Conservation (phyloP, 495 filamentous ascomycete species). For the Tirmania nivea region DNA sequence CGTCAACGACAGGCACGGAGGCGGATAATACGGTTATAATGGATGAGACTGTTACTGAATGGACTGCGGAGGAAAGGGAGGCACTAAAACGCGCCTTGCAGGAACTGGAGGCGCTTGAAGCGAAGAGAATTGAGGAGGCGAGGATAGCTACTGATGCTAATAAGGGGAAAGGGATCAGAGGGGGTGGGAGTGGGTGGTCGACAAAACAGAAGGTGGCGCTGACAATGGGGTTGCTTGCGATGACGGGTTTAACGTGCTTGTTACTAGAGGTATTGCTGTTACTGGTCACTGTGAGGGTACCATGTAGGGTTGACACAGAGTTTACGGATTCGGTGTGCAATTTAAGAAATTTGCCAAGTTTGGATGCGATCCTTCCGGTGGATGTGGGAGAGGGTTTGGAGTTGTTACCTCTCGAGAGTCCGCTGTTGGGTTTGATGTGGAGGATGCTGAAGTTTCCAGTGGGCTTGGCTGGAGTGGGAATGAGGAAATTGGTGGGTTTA, state of each 20-base stretch:
- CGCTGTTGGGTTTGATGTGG: not conserved
- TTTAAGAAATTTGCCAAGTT: not conserved
- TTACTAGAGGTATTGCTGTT: constrained; percentile 14
- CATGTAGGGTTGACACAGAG: not conserved
- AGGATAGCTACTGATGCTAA: not conserved
- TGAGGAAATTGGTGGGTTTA: not conserved
- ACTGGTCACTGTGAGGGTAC: constrained; percentile 3
- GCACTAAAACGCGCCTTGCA: constrained; percentile 2
- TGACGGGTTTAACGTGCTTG: constrained; percentile 8
- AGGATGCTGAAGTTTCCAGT: not conserved
- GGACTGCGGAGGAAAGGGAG: constrained; percentile 7
- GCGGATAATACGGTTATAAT: constrained; percentile 2
- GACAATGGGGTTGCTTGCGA: constrained; percentile 2
- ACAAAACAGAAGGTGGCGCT: constrained; percentile 1
- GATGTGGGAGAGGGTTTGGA: not conserved
- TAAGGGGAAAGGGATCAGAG: not conserved
- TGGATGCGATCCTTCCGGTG: not conserved
- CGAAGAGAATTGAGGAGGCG: not conserved
- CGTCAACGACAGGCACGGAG: constrained; percentile 6
- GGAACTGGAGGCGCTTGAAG: not conserved
- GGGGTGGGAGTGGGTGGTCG: not conserved
- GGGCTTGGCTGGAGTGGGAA: not conserved
- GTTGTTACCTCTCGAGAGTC: not conserved
- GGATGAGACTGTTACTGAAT: constrained; percentile 9
- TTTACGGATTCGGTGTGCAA: not conserved